Evolutionary conservation across 2,329 filamentous ascomycete genomes (phyloP), one percentile per base, ranked within the genome.

Genomic region (Talaromyces sp.): DNA sequence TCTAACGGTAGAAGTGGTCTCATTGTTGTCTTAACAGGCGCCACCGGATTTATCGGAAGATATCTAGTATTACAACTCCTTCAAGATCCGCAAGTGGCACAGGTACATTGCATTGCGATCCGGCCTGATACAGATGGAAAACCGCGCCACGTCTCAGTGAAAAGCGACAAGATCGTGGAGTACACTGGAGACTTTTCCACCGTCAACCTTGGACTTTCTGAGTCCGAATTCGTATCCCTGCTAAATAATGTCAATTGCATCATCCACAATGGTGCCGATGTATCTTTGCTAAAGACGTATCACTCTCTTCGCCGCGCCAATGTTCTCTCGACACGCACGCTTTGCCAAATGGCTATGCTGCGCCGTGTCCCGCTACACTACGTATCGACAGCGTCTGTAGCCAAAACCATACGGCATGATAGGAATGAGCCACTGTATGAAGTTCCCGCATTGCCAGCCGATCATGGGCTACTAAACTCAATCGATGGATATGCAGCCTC

Each of bases 201-300:
- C 1, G 72, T 75, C 0, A 67, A 45, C 3, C 74, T 85, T 2
- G 82, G 82, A 4, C 22, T 64, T 10, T 31, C 29, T 3, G 47
- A 43, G 36, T 25, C 27, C 6, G 17, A 56, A 34, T 54, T 5
- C 13, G 15, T 3, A 0, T 45, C 25, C 1, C 68, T 85, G 1
- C 71, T 72, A n/a, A 29, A 56, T 3, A 54, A 69, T 3, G 76
- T 73, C 1, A 77, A 83, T 68, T 70, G 82, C 3, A 82, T 89
- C 59, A 82, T 90, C 29, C 88, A 86, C 71, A 78, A 75, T 61
- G 84, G 80, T 7, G 81, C 82, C n/a, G 76, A 79, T n/a, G 67
- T 70, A 17, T 73, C 71, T 0, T 72, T 70, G 58, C 56, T 71
- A 58, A 71, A 77, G 27, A 69, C 60, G 7, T 79, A 78, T 64